Conservation (phyloP, 768 basidiomycete genomes). For the Terana coerulea region DNA sequence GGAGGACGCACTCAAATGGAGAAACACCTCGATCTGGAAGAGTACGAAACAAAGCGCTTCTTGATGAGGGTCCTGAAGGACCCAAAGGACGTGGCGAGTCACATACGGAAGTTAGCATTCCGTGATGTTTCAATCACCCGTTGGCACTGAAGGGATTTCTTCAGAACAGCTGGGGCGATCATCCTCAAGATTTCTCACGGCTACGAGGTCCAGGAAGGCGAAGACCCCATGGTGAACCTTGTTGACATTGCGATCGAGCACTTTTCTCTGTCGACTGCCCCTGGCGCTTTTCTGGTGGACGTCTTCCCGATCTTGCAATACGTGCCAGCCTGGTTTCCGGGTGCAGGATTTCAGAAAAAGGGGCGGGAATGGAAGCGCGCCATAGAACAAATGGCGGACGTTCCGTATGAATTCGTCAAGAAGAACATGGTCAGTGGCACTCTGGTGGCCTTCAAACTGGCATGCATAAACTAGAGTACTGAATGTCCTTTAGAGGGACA, state of each 20-base stretch:
- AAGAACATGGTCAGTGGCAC: slow-evolving; percentile 28
- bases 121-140: too few relatives aligned
- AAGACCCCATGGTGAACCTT: slow-evolving; percentile 35
- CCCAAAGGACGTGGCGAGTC: slow-evolving; percentile 21
- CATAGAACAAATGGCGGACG: slow-evolving; percentile 24
- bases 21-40: slow-evolving; percentile 19
- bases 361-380: slow-evolving; percentile 17
- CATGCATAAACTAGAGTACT: not conserved
- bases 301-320: slow-evolving; percentile 30
- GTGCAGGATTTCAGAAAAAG: slow-evolving; percentile 31
- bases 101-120: slow-evolving; percentile 31
- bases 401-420: slow-evolving; percentile 30
- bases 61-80: slow-evolving; percentile 19
- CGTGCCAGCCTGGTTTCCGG: slow-evolving; percentile 38
- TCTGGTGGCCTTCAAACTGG: not conserved
- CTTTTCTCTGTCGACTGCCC: slow-evolving; percentile 23
- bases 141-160: slow-evolving; percentile 5
- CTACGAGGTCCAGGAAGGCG: slow-evolving; percentile 23
- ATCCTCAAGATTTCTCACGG: slow-evolving; percentile 28
- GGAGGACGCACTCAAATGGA: slow-evolving; percentile 23
- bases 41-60: not conserved
- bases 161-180: slow-evolving; percentile 18
- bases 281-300: slow-evolving; percentile 29
- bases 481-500: slow-evolving; percentile 43
- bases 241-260: slow-evolving; percentile 28